Base-by-base conservation (phyloP, 1,139 yeast species). In the Kodamaea alishanica region DNA sequence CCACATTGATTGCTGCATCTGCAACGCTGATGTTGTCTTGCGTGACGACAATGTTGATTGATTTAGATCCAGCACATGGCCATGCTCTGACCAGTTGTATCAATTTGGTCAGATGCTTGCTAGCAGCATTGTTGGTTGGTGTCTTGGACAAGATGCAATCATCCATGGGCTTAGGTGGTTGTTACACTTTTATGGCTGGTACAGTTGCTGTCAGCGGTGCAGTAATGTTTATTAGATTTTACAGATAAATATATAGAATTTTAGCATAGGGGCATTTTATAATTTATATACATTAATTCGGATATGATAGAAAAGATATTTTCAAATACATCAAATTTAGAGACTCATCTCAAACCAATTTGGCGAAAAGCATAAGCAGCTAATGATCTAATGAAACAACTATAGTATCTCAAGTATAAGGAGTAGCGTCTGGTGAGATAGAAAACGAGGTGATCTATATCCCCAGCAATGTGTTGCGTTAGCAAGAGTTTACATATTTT, bases 61-160 rank as follows among this genome's bases (percentile, higher is more conserved):
- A 69, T 41, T 43, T 66, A 35, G 57, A 56, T 37, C 74, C 74
- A 0, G 45, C 46, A 1, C 49, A 55, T 30, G 65, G 69, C 2
- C 62, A 66, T 26, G 56, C 70, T 1, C 61, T 69, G 38, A 58
- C 70, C 5, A 65, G 71, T 42, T 61, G 67, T 36, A 44, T 69
- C 44, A 68, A 68, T 44, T 50, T 69, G 34, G 53, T 61, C 35
- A 51, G 74, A 37, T 68, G 73, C 43, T 52, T 52, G 38, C 43
- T 67, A 30, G 70, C 69, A 2, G 74, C 73, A 1, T 41, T 60
- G 8, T 56, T 61, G 2, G 49, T 61, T 2, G 73, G 69, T 0
- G 64, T 63, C 0, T 43, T 66, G 20, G 65, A 65, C 10, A 53
- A 53, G 10, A 59, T 68, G 67, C 45, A 51, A 4, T 15, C 24